A percentile compares a stretch with the other conserved stretches of the same genome.
phyloP scores from a whole-genome alignment of 2,329 filamentous ascomycete species.

The Pseudogymnoascus sp. region DNA sequence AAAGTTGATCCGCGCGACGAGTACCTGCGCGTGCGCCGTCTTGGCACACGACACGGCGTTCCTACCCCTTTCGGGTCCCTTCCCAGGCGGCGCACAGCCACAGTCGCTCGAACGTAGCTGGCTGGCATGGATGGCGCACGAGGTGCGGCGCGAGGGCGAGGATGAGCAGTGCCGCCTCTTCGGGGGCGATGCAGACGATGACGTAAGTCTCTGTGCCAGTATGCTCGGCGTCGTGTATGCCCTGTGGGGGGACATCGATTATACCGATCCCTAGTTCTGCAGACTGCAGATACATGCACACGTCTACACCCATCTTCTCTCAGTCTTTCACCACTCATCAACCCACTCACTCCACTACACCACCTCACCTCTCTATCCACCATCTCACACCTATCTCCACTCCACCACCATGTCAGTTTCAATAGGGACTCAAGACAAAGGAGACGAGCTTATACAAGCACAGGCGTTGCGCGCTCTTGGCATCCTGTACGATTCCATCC shows the following conservation, averaged over 20 bases:
- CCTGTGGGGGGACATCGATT: slow-evolving; percentile 17
- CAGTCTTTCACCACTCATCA: not conserved
- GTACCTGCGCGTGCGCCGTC: too few relatives aligned
- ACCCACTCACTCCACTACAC: not conserved
- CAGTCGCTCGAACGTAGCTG: slow-evolving; percentile 1
- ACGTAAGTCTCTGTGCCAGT: slow-evolving; percentile 24
- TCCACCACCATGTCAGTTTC: not conserved
- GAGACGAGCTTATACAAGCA: slow-evolving; percentile 11
- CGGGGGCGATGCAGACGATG: slow-evolving; percentile 26
- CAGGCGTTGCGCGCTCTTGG: slow-evolving; percentile 8
- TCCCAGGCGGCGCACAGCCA: not conserved
- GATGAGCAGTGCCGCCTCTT: slow-evolving; percentile 25
- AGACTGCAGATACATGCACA: not conserved
- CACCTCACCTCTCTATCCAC: not conserved
- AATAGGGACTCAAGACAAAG: slow-evolving; percentile 1
- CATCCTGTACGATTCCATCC: slow-evolving; percentile 8
- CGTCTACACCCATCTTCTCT: slow-evolving; percentile 1
- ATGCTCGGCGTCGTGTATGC: slow-evolving; percentile 29
- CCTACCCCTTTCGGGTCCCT: not conserved
- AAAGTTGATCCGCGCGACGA: not conserved
- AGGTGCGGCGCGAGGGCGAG: slow-evolving; percentile 13
- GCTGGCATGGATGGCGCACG: not conserved
- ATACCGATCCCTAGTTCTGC: slow-evolving; percentile 9
- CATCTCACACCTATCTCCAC: not conserved
- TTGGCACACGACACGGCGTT: not conserved